Base-by-base conservation (phyloP, 495 filamentous ascomycete species). In the Jackrogersella minutella region DNA sequence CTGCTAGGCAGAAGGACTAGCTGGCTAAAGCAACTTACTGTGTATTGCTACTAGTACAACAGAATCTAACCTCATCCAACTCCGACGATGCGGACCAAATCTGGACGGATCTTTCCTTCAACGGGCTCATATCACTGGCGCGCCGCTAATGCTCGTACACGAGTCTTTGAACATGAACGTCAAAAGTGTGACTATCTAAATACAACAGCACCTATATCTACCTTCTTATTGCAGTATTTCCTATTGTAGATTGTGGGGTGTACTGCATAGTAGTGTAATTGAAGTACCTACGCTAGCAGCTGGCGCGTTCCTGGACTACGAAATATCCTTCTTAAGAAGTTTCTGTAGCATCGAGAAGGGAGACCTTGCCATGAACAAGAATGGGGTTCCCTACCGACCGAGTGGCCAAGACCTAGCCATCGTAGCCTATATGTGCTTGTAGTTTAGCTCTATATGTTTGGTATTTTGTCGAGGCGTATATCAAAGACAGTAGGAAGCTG, bases 371-470 rank as follows among this genome's bases (percentile, higher is more conserved):
- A 52, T 30, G 22, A 41, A 61, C 34, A 21, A 44, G 31, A 30
- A 39, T 17, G 41, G 26, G 1, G n/a, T 64, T 41, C 50, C 59
- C 40, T 56, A 39, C 14, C 44, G 37, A 3, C 31, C 11, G 13
- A 24, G 34, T 46, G 17, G 17, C 11, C 36, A 50, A 39, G 56
- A 21, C 26, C 17, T n/a, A 52, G 63, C 26, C 61, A 51, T 16
- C 14, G 24, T 67, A 67, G 57, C 57, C 64, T 61, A 62, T 61
- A 56, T 36, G n/a, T 67, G 36, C 26, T 26, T 30, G 61, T 9
- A 10, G 7, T 41, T 43, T 26, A 19, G 19, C 28, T 30, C 26
- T 30, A 30, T 30, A 30, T n/a, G n/a, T n/a, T n/a, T n/a, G 26
- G 7, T 30, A 30, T 3, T 30, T 30, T 30, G 26, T 30, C n/a